phyloP scores from a whole-genome alignment of 768 basidiomycete species.

The Lyophyllum atratum region DNA sequence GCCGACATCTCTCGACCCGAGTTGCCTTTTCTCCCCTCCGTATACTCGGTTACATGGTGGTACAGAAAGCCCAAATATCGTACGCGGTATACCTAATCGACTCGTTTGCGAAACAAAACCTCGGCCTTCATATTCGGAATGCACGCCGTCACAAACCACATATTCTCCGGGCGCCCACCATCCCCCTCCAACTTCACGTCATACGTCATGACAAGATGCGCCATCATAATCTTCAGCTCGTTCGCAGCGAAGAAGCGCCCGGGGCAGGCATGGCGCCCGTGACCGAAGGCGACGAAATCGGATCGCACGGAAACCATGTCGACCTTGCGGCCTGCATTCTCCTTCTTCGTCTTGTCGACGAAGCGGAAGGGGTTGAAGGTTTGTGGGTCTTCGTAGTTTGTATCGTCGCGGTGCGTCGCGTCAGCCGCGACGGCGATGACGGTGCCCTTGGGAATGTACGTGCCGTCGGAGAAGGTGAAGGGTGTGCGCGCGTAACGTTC shows the following conservation, averaged over 20 bases:
- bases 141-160: conserved; percentile 11
- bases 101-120: conserved; percentile 8
- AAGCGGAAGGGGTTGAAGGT: conserved; percentile 47
- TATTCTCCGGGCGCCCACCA: conserved; percentile 11
- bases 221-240: conserved; percentile 35
- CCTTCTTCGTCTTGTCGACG: conserved; percentile 29
- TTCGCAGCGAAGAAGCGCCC: conserved; percentile 22
- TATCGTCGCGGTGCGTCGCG: conserved; percentile 24
- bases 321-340: conserved; percentile 28
- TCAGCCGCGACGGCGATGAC: conserved; percentile 24
- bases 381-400: conserved; percentile 30
- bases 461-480: conserved; percentile 31
- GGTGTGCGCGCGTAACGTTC: conserved; percentile 29
- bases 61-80: too few relatives aligned
- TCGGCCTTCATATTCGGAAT: conserved; percentile 11
- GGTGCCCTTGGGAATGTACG: conserved; percentile 26
- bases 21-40: too few relatives aligned
- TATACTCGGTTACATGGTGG: too few relatives aligned
- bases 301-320: conserved; percentile 35
- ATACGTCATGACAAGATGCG: conserved; percentile 31
- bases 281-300: conserved; percentile 29
- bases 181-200: conserved; percentile 23
- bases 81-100: neutral
- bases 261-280: conserved; percentile 21
- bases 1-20: too few relatives aligned